phyloP scores from a whole-genome alignment of 768 basidiomycete genomes.

The Pluteus cervinus region DNA sequence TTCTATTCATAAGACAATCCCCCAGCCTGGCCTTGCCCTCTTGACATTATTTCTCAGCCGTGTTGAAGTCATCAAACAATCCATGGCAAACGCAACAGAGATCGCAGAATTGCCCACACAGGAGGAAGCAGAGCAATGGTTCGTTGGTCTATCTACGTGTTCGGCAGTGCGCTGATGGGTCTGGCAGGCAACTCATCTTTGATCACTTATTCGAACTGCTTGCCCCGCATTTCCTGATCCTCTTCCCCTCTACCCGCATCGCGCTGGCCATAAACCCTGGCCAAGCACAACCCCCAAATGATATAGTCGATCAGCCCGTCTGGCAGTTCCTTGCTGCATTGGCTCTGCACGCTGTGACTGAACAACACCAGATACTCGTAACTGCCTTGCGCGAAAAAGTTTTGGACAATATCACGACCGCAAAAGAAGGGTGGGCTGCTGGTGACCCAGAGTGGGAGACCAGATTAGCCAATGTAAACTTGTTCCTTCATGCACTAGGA shows the following conservation, averaged over 20 bases:
- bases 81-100: slow-evolving; percentile 45
- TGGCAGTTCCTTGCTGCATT: slow-evolving; percentile 92
- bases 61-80: slow-evolving; percentile 88
- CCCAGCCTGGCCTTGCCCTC: slow-evolving; percentile 85
- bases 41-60: slow-evolving; percentile 88
- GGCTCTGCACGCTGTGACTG: slow-evolving; percentile 75
- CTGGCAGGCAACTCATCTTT: slow-evolving; percentile 76
- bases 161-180: background rate
- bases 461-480: slow-evolving; percentile 89
- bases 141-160: slow-evolving; percentile 8
- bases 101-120: slow-evolving; percentile 50
- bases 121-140: slow-evolving; percentile 79
- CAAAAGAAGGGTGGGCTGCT: slow-evolving; percentile 66
- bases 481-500: slow-evolving; percentile 79
- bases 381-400: slow-evolving; percentile 87
- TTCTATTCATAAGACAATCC: slow-evolving; percentile 7
- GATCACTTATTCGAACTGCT: slow-evolving; percentile 82
- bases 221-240: slow-evolving; percentile 62
- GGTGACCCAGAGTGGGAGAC: slow-evolving; percentile 70
- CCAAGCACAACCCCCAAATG: slow-evolving; percentile 38
- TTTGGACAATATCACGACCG: slow-evolving; percentile 79
- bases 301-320: slow-evolving; percentile 81
- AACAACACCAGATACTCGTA: slow-evolving; percentile 88
- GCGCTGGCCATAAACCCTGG: slow-evolving; percentile 31
- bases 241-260: slow-evolving; percentile 89